phyloP scores from a whole-genome alignment of 495 filamentous ascomycete species.

The Filosporella fistucella region DNA sequence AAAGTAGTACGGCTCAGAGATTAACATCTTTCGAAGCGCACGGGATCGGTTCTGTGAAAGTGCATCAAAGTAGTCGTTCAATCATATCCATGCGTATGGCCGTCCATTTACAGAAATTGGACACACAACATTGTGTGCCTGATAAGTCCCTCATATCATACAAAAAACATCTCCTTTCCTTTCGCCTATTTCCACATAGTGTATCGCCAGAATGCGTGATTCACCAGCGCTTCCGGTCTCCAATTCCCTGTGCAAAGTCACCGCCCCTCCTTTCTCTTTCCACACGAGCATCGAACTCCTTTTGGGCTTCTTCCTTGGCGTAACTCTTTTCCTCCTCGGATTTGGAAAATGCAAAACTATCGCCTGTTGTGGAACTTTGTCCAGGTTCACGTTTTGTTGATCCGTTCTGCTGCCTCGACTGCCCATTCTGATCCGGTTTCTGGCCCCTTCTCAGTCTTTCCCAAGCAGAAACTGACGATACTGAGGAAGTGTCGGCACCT shows the following conservation, averaged over 20 bases:
- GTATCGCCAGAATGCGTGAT: background rate
- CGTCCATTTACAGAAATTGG: too few relatives aligned
- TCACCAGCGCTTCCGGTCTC: constrained; percentile 19
- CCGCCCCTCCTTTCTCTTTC: constrained; percentile 40
- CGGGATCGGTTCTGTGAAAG: too few relatives aligned
- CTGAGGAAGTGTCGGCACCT: constrained; percentile 2
- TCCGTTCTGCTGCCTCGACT: constrained; percentile 7
- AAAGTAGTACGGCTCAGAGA: too few relatives aligned
- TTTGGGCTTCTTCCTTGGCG: constrained; percentile 46
- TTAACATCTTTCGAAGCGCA: too few relatives aligned
- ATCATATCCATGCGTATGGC: too few relatives aligned
- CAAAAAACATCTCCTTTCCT: too few relatives aligned
- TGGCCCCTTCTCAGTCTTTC: constrained; percentile 19
- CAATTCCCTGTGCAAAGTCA: constrained; percentile 16
- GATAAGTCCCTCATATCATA: too few relatives aligned
- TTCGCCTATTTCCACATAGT: too few relatives aligned
- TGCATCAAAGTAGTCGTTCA: too few relatives aligned
- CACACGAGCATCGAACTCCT: constrained; percentile 45
- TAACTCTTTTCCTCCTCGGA: constrained; percentile 16
- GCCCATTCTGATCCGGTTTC: constrained; percentile 7
- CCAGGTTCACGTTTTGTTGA: background rate
- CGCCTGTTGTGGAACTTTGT: constrained; percentile 11
- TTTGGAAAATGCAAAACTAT: constrained; percentile 33
- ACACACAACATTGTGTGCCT: too few relatives aligned
- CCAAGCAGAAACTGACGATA: constrained; percentile 17